Percentiles rank a stretch among this genome's conserved stretches.
Conservation (phyloP, 345 rosid genomes). For the Melastoma malabathricum region DNA sequence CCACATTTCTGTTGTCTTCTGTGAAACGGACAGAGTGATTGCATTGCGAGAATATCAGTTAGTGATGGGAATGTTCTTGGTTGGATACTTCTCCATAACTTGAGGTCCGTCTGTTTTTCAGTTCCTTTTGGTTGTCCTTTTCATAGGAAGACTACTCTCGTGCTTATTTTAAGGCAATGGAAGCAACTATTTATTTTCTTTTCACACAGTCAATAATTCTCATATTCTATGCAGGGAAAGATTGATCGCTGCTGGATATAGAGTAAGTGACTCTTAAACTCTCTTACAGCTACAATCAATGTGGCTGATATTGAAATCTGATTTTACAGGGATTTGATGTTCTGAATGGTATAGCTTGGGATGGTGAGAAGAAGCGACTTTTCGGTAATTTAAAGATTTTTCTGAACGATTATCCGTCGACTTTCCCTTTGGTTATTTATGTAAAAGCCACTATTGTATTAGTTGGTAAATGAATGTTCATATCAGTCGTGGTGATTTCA, state of each 20-base stretch:
- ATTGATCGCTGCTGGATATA: constrained; percentile 43
- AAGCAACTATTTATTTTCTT: too few relatives aligned
- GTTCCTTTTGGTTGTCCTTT: neutral
- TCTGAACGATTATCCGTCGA: neutral
- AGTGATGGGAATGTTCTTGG: constrained; percentile 52
- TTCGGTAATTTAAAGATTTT: constrained; percentile 36
- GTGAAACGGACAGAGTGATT: constrained; percentile 48
- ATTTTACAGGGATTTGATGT: constrained; percentile 58
- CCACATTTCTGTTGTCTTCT: neutral
- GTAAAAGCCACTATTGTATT: too few relatives aligned
- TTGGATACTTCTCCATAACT: constrained; percentile 66
- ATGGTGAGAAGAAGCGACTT: constrained; percentile 41
- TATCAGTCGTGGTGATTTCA: neutral
- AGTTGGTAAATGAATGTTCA: neutral
- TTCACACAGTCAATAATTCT: neutral
- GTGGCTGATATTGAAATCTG: neutral
- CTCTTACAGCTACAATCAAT: neutral
- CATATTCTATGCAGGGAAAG: constrained; percentile 33
- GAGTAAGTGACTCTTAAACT: constrained; percentile 23
- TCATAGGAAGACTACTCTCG: too few relatives aligned
- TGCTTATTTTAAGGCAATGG: too few relatives aligned
- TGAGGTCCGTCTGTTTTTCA: constrained; percentile 35
- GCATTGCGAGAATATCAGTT: constrained; percentile 82
- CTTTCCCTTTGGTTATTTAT: neutral
- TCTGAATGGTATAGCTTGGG: constrained; percentile 96